Conservation (phyloP, 768 basidiomycete species). For the Clathrus columnatus region DNA sequence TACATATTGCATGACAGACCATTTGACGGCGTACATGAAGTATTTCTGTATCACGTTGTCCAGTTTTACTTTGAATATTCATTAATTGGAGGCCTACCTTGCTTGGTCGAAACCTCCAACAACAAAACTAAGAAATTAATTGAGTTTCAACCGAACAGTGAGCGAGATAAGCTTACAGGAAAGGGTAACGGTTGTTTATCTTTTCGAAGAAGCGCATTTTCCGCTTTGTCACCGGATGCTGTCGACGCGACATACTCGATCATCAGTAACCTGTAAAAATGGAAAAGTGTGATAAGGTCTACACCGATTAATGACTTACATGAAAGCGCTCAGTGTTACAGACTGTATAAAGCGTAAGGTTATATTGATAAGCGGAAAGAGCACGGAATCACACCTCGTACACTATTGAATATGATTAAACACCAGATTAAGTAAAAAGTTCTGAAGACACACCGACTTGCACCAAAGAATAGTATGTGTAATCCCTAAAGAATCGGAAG, state of each 20-base stretch:
- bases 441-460: slow-evolving; percentile 34
- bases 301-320: slow-evolving; percentile 37
- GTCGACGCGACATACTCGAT: slow-evolving; percentile 79
- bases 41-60: slow-evolving; percentile 43
- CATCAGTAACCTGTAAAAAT: slow-evolving; percentile 49
- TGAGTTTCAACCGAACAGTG: background rate
- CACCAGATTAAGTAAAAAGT: slow-evolving; percentile 12
- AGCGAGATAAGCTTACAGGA: slow-evolving; percentile 37
- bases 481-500: slow-evolving; percentile 74
- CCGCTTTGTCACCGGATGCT: slow-evolving; percentile 49
- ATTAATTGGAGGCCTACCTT: slow-evolving; percentile 36
- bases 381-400: slow-evolving; percentile 49
- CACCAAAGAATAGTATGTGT: slow-evolving; percentile 52
- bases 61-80: background rate
- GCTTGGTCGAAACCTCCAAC: slow-evolving; percentile 72
- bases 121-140: slow-evolving; percentile 51
- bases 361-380: slow-evolving; percentile 11
- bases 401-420: slow-evolving; percentile 29
- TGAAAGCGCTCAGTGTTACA: slow-evolving; percentile 76
- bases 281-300: background rate
- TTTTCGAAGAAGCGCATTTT: slow-evolving; percentile 66
- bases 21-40: slow-evolving; percentile 88
- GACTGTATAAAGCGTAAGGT: slow-evolving; percentile 38
- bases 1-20: slow-evolving; percentile 85
- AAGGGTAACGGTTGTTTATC: slow-evolving; percentile 67